phyloP scores from a whole-genome alignment of 495 filamentous ascomycete genomes.

The Aspergillus nidulans region DNA sequence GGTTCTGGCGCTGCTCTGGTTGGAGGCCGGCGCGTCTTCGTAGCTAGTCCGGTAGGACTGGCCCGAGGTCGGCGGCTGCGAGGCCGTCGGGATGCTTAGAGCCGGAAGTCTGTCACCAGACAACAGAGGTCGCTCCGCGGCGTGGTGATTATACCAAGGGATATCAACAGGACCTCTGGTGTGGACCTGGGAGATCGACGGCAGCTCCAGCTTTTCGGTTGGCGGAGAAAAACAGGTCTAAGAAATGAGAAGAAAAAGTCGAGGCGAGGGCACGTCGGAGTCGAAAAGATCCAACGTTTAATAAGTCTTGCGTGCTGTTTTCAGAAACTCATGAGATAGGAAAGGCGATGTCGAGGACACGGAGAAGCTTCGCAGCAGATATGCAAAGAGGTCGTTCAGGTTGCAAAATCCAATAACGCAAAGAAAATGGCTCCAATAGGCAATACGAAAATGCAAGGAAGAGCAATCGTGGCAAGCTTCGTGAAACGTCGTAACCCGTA shows the following conservation, averaged over 20 bases:
- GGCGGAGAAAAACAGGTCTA: conserved; percentile 44
- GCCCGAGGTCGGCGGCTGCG: conserved; percentile 51
- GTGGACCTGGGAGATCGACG: conserved; percentile 85
- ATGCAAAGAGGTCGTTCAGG: conserved; percentile 21
- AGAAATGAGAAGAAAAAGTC: conserved; percentile 19
- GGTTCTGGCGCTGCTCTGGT: conserved; percentile 32
- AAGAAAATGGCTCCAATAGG: conserved; percentile 23
- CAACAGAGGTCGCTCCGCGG: conserved; percentile 61
- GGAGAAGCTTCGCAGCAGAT: conserved; percentile 9
- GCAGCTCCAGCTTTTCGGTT: conserved; percentile 98
- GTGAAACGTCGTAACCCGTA: conserved; percentile 35
- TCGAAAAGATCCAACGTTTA: conserved; percentile 25
- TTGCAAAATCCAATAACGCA: conserved; percentile 15
- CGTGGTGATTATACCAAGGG: conserved; percentile 71
- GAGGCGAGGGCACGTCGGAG: conserved; percentile 21
- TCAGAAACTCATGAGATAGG: conserved; percentile 7
- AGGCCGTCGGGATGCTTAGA: conserved; percentile 68
- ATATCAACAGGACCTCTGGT: conserved; percentile 81
- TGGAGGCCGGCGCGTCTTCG: conserved; percentile 32
- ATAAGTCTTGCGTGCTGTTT: not conserved
- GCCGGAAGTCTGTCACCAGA: conserved; percentile 75
- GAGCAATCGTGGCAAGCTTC: conserved; percentile 34
- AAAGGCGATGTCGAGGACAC: not conserved
- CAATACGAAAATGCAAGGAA: conserved; percentile 31
- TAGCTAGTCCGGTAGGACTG: conserved; percentile 51